A percentile compares a stretch with the other conserved stretches of the same genome.
phyloP scores from a whole-genome alignment of 208 protist genomes.

The Leptomonas seymouri region DNA sequence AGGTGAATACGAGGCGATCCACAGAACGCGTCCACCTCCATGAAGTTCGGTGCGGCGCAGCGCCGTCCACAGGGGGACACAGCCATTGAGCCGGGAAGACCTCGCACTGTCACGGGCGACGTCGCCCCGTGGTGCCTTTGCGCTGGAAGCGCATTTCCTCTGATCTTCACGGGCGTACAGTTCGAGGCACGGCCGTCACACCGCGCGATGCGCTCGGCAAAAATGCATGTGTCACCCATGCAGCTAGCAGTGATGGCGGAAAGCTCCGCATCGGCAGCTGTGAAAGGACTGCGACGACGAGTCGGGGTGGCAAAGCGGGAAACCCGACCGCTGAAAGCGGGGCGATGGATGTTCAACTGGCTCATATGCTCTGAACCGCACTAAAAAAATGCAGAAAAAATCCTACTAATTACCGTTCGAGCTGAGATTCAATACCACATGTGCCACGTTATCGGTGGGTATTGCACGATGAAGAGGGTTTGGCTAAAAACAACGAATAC shows the following conservation, averaged over 20 bases:
- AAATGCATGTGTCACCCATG: background rate
- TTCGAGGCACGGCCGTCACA: background rate
- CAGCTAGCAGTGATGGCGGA: slow-evolving; percentile 19
- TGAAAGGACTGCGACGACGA: background rate
- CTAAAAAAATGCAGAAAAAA: slow-evolving; percentile 1
- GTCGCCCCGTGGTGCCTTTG: background rate
- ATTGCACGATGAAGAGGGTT: too few species aligned
- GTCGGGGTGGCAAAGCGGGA: slow-evolving; percentile 20
- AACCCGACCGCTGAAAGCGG: background rate
- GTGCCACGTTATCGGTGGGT: too few species aligned
- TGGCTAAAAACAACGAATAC: too few species aligned
- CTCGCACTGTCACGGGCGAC: background rate
- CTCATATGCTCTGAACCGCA: slow-evolving; percentile 9
- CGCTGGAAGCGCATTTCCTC: background rate
- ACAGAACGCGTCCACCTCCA: slow-evolving; percentile 9
- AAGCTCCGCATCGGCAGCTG: slow-evolving; percentile 13
- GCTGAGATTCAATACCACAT: too few species aligned
- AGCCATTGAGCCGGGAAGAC: background rate
- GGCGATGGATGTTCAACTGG: background rate
- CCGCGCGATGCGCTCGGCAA: background rate
- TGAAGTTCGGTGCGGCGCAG: background rate
- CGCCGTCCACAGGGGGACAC: slow-evolving; percentile 6
- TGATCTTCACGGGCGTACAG: background rate
- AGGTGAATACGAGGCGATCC: slow-evolving; percentile 17
- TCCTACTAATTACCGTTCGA: too few species aligned